phyloP scores from a whole-genome alignment of 129 eudicot species.

The sunflower (Helianthus annuus) region DNA sequence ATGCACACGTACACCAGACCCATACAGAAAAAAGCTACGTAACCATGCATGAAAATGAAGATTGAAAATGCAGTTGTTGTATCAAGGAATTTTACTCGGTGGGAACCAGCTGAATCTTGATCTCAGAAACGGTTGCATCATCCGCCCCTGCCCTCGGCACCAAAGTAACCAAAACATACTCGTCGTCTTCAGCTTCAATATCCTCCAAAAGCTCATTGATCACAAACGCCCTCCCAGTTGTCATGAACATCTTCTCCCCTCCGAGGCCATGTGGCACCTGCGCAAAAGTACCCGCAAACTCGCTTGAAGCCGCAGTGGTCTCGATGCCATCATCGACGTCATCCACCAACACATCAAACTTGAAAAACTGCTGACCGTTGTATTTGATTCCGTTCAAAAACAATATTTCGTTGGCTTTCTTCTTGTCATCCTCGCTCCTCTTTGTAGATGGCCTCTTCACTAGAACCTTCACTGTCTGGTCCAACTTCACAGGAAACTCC shows the following conservation, averaged over 20 bases:
- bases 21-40: too few species aligned
- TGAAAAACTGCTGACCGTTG: constrained; percentile 30
- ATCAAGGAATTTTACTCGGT: background rate
- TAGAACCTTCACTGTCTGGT: constrained; percentile 37
- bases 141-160: constrained; percentile 11
- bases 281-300: constrained; percentile 37
- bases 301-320: background rate
- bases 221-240: constrained; percentile 16
- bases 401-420: constrained; percentile 45
- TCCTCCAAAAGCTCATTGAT: constrained; percentile 32
- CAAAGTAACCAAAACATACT: constrained; percentile 25
- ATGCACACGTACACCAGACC: too few species aligned
- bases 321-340: constrained; percentile 37
- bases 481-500: constrained; percentile 50
- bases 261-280: constrained; percentile 23
- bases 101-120: constrained; percentile 18
- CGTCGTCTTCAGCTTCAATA: constrained; percentile 32
- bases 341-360: constrained; percentile 58
- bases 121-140: constrained; percentile 14
- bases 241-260: background rate
- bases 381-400: constrained; percentile 41
- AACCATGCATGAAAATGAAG: too few species aligned
- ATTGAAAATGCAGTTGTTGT: too few species aligned
- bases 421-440: constrained; percentile 46
- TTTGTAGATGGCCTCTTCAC: constrained; percentile 52